Evolutionary conservation across 108 stramenopile genomes (phyloP).

Genomic region (Skeletonema menzelii): DNA sequence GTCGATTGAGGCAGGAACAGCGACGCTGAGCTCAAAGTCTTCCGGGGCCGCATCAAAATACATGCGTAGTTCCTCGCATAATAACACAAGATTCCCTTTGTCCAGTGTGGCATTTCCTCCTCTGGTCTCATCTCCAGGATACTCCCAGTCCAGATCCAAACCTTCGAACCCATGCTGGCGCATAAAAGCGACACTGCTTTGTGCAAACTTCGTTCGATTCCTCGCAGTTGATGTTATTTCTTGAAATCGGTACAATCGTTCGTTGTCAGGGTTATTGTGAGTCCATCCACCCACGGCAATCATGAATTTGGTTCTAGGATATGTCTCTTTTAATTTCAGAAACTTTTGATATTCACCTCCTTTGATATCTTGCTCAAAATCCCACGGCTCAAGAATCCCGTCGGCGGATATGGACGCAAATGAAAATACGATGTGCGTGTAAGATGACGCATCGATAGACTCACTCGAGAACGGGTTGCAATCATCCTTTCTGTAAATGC

Average conservation of each 20-base stretch:
- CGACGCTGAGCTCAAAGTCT: slow-evolving; percentile 44
- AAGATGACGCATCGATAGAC: slow-evolving; percentile 45
- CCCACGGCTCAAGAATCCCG: slow-evolving; percentile 40
- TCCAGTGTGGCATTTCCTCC: slow-evolving; percentile 38
- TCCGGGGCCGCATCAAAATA: slow-evolving; percentile 48
- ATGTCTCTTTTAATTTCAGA: slow-evolving; percentile 18
- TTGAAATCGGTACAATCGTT: slow-evolving; percentile 43
- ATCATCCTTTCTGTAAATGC: slow-evolving; percentile 32
- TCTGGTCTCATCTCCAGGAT: slow-evolving; percentile 41
- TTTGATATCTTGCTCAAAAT: slow-evolving; percentile 32
- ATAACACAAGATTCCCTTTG: slow-evolving; percentile 35
- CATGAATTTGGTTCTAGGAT: slow-evolving; percentile 33
- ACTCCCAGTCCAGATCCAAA: slow-evolving; percentile 51
- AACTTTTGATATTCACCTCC: slow-evolving; percentile 32
- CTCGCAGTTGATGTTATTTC: slow-evolving; percentile 26
- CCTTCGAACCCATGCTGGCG: slow-evolving; percentile 42
- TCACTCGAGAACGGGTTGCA: slow-evolving; percentile 41
- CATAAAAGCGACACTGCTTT: slow-evolving; percentile 40
- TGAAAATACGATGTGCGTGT: slow-evolving; percentile 46
- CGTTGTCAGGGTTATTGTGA: slow-evolving; percentile 46
- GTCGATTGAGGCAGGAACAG: slow-evolving; percentile 28
- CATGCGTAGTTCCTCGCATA: slow-evolving; percentile 39
- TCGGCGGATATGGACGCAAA: slow-evolving; percentile 35
- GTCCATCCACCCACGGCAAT: slow-evolving; percentile 50
- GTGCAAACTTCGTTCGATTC: slow-evolving; percentile 33